Evolutionary conservation across 2,329 filamentous ascomycete genomes (phyloP).

Genomic region (Sphaceloma murrayae): DNA sequence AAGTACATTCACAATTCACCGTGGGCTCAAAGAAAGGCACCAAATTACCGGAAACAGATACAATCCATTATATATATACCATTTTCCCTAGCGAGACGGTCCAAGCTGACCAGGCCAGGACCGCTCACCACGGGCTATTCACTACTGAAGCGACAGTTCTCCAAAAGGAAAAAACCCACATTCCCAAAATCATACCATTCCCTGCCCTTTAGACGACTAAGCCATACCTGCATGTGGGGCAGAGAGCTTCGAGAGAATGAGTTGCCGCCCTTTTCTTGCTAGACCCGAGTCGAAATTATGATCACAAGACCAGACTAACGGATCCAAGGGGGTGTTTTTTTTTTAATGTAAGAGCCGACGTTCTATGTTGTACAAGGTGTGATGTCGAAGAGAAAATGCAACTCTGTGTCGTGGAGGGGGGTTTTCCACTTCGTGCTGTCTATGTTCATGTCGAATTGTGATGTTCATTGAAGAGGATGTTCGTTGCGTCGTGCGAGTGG

Average conservation of each 20-base stretch:
- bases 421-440: slow-evolving; percentile 12
- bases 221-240: too few relatives aligned
- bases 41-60: too few relatives aligned
- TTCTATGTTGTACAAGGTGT: slow-evolving; percentile 16
- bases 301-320: not conserved
- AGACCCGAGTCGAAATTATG: not conserved
- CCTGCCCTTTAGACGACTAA: not conserved
- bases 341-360: not conserved
- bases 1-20: not conserved
- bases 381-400: slow-evolving; percentile 9
- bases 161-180: not conserved
- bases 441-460: slow-evolving; percentile 1
- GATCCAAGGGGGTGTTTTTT: too few relatives aligned
- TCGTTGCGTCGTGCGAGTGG: slow-evolving; percentile 4
- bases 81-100: too few relatives aligned
- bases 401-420: slow-evolving; percentile 1
- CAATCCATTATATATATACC: too few relatives aligned
- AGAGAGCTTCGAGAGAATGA: too few relatives aligned
- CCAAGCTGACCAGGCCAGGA: slow-evolving; percentile 11
- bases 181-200: not conserved
- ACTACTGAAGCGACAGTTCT: not conserved
- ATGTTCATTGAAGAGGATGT: slow-evolving; percentile 6
- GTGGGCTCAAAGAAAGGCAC: not conserved
- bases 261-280: too few relatives aligned
- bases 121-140: too few relatives aligned